Evolutionary conservation across 306 rosid genomes (phyloP), one percentile per base, ranked within the genome.

Genomic region (Oemleria cerasiformis): DNA sequence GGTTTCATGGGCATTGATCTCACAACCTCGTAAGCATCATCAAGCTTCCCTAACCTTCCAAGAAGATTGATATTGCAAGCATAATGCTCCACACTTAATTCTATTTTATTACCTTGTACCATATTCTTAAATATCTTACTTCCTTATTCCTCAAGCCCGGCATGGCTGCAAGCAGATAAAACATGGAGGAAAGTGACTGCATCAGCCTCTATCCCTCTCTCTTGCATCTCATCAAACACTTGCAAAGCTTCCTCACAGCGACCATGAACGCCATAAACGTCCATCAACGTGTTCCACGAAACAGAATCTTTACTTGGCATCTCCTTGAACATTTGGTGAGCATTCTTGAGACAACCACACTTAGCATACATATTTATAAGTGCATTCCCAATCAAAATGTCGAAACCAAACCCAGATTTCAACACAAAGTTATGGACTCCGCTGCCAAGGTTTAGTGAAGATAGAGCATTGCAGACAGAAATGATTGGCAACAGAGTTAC

Each of bases 311-410:
- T 82, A 40, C 39, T 78, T 0, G 76, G 79, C 86, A 78, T 87
- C 79, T 87, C 90, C 44, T 50, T 67, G 78, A 89, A 87, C 51
- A 80, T 55, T 75, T 81, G 78, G 21, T 0, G 67, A 14, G 90
- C 82, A 72, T 72, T 76, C 16, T 69, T 59, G 20, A 89, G 57
- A 75, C 74, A 78, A 53, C 96, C 88, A 67, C 88, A 87, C 74
- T 89, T 85, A 20, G 90, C 92, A 76, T 89, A 89, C 96, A 89
- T 85, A 41, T 87, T 75, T 45, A 83, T 80, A 34, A 89, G 88
- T 23, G 92, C 86, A 68, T 89, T 89, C 0, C 87, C 83, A 23
- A 85, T 79, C 67, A 51, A 82, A 82, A 74, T 74, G 71, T 66
- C 77, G 66, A 54, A 81, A 72, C 48, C 43, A 15, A 83, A 73